These are phyloP conservation scores for Pugionium dolabratum DNA, from an alignment of 345 rosid genomes.

Conservation along the genomic window DNA sequence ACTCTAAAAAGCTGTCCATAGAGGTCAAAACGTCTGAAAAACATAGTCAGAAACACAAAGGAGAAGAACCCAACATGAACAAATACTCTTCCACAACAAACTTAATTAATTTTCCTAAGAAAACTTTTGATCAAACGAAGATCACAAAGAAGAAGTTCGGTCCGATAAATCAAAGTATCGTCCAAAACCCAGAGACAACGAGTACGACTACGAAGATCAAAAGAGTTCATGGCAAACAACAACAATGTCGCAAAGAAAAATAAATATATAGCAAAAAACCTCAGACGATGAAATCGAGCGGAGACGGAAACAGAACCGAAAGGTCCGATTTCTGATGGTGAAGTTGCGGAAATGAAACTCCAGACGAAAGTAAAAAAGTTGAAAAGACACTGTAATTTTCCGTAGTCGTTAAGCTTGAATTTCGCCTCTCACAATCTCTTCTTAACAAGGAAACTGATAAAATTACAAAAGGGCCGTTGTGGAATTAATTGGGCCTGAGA, in stretches of 20 bases:
- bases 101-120: conserved; percentile 21
- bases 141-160: conserved; percentile 20
- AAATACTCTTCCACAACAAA: conserved; percentile 1
- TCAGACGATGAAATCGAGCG: conserved; percentile 27
- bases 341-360: conserved; percentile 21
- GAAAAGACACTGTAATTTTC: conserved; percentile 22
- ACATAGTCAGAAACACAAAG: not conserved
- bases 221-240: conserved; percentile 4
- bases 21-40: not conserved
- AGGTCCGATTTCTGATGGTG: conserved; percentile 21
- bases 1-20: not conserved
- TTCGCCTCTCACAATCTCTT: not conserved
- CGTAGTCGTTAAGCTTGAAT: not conserved
- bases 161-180: conserved; percentile 16
- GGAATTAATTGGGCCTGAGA: not conserved
- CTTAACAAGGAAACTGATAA: not conserved
- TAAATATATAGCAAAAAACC: not conserved
- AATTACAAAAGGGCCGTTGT: conserved; percentile 19
- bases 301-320: conserved; percentile 12
- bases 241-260: conserved; percentile 4
- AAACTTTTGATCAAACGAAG: conserved; percentile 1
- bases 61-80: conserved; percentile 1
- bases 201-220: conserved; percentile 7
- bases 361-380: conserved; percentile 15
- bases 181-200: conserved; percentile 36